These are phyloP conservation scores for Neurospora sp. DNA, from an alignment of 495 filamentous ascomycete species.

Conservation along the genomic window DNA sequence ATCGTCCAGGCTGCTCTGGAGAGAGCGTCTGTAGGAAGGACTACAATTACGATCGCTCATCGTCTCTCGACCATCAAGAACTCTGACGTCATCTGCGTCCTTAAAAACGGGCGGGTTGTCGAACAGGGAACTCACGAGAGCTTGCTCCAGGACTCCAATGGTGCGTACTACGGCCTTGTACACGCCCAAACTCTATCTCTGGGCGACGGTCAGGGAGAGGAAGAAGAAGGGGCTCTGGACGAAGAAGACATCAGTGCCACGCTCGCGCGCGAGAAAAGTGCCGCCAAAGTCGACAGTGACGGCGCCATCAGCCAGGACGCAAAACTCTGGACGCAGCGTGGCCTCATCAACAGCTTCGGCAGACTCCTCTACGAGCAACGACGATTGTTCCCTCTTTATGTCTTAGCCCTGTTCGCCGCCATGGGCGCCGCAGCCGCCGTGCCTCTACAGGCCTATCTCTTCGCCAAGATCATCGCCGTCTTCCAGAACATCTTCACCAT, in stretches of 20 bases:
- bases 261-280: slow-evolving; percentile 38
- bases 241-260: slow-evolving; percentile 31
- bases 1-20: slow-evolving; percentile 63
- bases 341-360: slow-evolving; percentile 36
- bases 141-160: slow-evolving; percentile 44
- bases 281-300: slow-evolving; percentile 23
- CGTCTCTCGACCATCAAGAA: slow-evolving; percentile 59
- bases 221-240: slow-evolving; percentile 16
- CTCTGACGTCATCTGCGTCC: slow-evolving; percentile 61
- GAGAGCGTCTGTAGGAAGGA: slow-evolving; percentile 54
- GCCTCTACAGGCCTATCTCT: slow-evolving; percentile 36
- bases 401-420: slow-evolving; percentile 24
- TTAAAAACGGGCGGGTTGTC: slow-evolving; percentile 48
- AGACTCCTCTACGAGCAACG: slow-evolving; percentile 36
- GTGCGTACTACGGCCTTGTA: slow-evolving; percentile 44
- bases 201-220: slow-evolving; percentile 17
- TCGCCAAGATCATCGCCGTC: slow-evolving; percentile 31
- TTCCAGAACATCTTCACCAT: slow-evolving; percentile 20
- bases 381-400: slow-evolving; percentile 26
- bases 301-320: slow-evolving; percentile 6
- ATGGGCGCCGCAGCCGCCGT: slow-evolving; percentile 28
- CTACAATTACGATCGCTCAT: slow-evolving; percentile 74
- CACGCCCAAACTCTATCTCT: slow-evolving; percentile 40
- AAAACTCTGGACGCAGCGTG: slow-evolving; percentile 22
- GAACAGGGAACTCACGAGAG: slow-evolving; percentile 61